A percentile compares a stretch with the other conserved stretches of the same genome.
Conservation (phyloP, 257 asterid genomes). For the Ilex asprella region DNA sequence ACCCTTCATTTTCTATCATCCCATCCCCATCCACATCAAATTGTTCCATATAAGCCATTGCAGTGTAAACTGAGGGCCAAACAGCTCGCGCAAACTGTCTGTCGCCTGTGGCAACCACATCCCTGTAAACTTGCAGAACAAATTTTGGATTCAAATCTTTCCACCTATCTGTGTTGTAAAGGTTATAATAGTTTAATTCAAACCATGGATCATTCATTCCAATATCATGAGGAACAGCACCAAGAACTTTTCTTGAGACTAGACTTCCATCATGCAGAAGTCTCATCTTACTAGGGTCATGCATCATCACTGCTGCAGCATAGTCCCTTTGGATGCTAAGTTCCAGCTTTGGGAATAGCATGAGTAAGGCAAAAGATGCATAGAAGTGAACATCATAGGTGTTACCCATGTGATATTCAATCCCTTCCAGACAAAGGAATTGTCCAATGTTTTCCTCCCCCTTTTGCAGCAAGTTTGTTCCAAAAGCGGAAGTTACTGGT, state of each 20-base stretch:
- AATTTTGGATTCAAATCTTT: slow-evolving; percentile 95
- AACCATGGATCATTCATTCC: slow-evolving; percentile 98
- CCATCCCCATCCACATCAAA: slow-evolving; percentile 97
- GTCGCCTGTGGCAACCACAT: slow-evolving; percentile 71
- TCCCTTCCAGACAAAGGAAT: slow-evolving; percentile 88
- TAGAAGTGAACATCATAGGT: slow-evolving; percentile 95
- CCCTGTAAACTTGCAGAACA: slow-evolving; percentile 90
- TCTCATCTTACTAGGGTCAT: slow-evolving; percentile 63
- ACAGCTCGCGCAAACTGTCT: slow-evolving; percentile 67
- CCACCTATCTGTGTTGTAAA: slow-evolving; percentile 90
- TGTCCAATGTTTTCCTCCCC: slow-evolving; percentile 94
- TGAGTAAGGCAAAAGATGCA: slow-evolving; percentile 67
- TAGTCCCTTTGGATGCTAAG: slow-evolving; percentile 92
- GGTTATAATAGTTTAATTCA: slow-evolving; percentile 68
- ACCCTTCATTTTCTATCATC: slow-evolving; percentile 94
- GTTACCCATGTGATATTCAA: slow-evolving; percentile 92
- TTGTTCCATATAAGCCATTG: slow-evolving; percentile 96
- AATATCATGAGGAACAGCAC: slow-evolving; percentile 97
- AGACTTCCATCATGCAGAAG: slow-evolving; percentile 64
- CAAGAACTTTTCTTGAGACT: slow-evolving; percentile 69
- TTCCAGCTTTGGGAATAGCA: slow-evolving; percentile 83
- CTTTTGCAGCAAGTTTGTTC: slow-evolving; percentile 56
- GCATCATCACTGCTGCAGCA: slow-evolving; percentile 97
- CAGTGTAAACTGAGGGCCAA: slow-evolving; percentile 94
- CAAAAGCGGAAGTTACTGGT: slow-evolving; percentile 61